Evolutionary conservation across 2,329 filamentous ascomycete genomes (phyloP), one percentile per base, ranked within the genome.

Genomic region (Pezicula neosporulosa): DNA sequence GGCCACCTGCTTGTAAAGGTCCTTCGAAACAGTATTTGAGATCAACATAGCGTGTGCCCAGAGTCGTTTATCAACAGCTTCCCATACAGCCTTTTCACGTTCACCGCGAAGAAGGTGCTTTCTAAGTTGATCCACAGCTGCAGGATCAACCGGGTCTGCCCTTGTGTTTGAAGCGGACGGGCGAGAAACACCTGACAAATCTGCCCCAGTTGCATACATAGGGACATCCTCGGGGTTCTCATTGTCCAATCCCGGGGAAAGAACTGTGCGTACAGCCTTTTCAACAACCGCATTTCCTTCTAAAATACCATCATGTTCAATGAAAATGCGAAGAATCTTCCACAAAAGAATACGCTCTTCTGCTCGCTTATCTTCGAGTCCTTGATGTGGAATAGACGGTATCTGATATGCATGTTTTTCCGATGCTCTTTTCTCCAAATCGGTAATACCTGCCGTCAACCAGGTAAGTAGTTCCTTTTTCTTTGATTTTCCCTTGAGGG

Each of bases 21-120:
- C 88, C 44, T 89, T 76, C 1, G 90, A 94, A 6, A 96, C 68
- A 0, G 83, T 85, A 54, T 83, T 81, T 1, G 94, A 87, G 35
- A 99, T 86, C 18, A 99, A 77, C 80, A 99, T 88, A 3, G 94
- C 95, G 68, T 99, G 95, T 2, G 90, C 94, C 95, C 95, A 99
- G 3, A 99, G 75, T 45, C 92, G 84, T 68, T 92, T 91, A 68
- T 99, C 94, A 30, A 91, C 93, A 4, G 94, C 92, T 57, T 87
- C 79, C 93, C 93, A 97, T 0, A 95, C 89, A 5, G 94, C 94
- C 60, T 92, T 90, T 64, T 97, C 91, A 19, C 91, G 83, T 44
- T 97, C 86, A 9, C 95, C 94, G 49, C 82, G 75, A 8, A 96
- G 76, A 4, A 99, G 78, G 61, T 84, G 77, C 43, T 78, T 84